Evolutionary conservation across 2,329 filamentous ascomycete species (phyloP).

Genomic region (Xylaria multiplex): DNA sequence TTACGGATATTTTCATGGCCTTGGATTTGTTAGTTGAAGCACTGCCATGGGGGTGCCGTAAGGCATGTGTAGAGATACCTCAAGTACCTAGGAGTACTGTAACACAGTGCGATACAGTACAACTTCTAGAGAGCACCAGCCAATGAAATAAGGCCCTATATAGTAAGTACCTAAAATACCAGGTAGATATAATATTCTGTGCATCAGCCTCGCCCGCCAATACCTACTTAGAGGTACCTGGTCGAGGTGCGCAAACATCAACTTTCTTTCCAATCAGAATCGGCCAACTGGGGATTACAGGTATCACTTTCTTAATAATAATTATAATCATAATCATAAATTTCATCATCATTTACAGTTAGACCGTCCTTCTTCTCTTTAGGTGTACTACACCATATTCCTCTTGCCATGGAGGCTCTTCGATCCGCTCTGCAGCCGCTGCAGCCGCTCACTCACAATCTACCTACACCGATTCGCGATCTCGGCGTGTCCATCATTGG

Average conservation of each 20-base stretch:
- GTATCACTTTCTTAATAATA: neutral
- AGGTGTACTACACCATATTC: neutral
- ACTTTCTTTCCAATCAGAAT: neutral
- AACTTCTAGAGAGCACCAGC: neutral
- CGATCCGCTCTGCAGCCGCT: constrained; percentile 70
- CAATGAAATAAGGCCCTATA: neutral
- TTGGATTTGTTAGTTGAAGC: no score
- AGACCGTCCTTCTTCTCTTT: neutral
- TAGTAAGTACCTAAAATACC: no score
- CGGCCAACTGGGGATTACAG: neutral
- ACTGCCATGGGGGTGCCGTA: no score
- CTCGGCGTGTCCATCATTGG: constrained; percentile 83
- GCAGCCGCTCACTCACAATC: constrained; percentile 74
- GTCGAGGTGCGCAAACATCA: neutral
- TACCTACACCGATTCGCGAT: constrained; percentile 79
- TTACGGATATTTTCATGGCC: no score
- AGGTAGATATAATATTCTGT: neutral
- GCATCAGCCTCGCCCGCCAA: constrained; percentile 24
- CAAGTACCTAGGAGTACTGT: neutral
- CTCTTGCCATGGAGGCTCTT: constrained; percentile 66
- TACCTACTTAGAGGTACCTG: neutral
- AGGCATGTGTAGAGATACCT: no score
- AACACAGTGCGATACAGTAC: constrained; percentile 17
- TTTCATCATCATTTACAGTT: neutral
- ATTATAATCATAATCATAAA: neutral